phyloP scores from a whole-genome alignment of 2,329 filamentous ascomycete genomes.

The Sodiomyces alkalinus region DNA sequence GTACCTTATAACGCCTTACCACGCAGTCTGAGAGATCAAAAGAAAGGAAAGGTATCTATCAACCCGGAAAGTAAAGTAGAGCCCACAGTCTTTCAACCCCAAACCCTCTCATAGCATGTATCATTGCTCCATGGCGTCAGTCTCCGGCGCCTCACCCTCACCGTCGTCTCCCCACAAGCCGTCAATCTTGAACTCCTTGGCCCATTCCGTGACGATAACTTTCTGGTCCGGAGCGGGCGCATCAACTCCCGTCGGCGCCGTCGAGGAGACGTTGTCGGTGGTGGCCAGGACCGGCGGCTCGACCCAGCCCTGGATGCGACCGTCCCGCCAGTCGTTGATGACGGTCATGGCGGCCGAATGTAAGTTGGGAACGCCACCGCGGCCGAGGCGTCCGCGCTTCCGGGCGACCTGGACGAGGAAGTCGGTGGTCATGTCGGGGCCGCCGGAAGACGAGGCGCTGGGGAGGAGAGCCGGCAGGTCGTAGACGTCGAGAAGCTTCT shows the following conservation, averaged over 20 bases:
- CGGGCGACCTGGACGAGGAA: constrained; percentile 91
- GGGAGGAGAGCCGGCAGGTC: constrained; percentile 65
- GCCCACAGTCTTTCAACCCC: no score
- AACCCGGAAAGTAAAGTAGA: no score
- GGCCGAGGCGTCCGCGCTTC: constrained; percentile 77
- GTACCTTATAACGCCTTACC: no score
- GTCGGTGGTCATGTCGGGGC: constrained; percentile 72
- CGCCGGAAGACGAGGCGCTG: constrained; percentile 43
- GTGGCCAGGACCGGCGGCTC: constrained; percentile 57
- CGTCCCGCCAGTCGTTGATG: constrained; percentile 92
- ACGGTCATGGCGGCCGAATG: constrained; percentile 80
- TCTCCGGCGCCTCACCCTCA: constrained; percentile 12
- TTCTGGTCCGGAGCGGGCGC: constrained; percentile 50
- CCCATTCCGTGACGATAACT: constrained; percentile 83
- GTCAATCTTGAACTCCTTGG: constrained; percentile 87
- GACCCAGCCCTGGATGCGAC: constrained; percentile 84
- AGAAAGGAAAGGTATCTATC: no score
- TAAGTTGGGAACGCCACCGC: constrained; percentile 82
- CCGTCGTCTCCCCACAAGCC: constrained; percentile 67
- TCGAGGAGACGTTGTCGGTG: constrained; percentile 17
- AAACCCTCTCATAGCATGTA: no score
- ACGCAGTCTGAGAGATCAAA: no score
- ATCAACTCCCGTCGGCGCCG: constrained; percentile 11
- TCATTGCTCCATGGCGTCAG: constrained; percentile 40
- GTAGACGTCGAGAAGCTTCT: constrained; percentile 72